phyloP scores from a whole-genome alignment of 352 stramenopile species.

The Phytopythium litorale region DNA sequence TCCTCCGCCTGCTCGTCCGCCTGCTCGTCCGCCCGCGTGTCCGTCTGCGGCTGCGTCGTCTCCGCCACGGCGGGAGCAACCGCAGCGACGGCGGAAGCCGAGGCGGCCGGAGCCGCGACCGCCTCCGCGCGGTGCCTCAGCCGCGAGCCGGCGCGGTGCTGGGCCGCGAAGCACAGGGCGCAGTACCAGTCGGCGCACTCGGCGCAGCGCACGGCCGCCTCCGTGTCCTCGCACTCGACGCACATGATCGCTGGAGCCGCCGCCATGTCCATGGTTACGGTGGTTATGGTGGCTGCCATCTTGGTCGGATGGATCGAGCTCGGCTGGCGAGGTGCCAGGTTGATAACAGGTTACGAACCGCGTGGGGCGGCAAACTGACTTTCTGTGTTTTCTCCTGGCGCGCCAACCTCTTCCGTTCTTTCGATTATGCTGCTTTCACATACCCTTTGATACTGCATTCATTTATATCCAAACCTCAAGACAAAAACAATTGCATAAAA shows the following conservation, averaged over 20 bases:
- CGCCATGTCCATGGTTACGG: conserved; percentile 7
- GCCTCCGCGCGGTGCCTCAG: conserved; percentile 35
- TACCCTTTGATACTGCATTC: too few species aligned
- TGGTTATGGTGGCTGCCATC: not conserved
- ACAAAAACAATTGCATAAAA: too few species aligned
- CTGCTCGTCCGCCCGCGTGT: not conserved
- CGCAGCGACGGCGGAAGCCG: not conserved
- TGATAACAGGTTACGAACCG: not conserved
- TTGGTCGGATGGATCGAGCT: not conserved
- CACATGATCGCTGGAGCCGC: conserved; percentile 49
- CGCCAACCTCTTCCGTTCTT: too few species aligned
- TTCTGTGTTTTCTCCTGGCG: not conserved
- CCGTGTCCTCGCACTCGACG: conserved; percentile 84
- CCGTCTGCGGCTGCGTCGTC: not conserved
- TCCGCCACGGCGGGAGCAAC: not conserved
- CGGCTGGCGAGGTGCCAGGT: too few species aligned
- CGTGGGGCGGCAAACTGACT: conserved; percentile 18
- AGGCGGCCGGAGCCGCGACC: conserved; percentile 10
- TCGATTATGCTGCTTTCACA: too few species aligned
- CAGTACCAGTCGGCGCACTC: conserved; percentile 77
- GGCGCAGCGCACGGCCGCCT: conserved; percentile 57
- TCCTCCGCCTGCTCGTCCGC: conserved; percentile 8
- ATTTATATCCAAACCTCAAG: too few species aligned
- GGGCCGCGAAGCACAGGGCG: conserved; percentile 64
- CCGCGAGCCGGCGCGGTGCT: conserved; percentile 62